Conservation (phyloP, 2,329 filamentous ascomycete species). For the Trichoderma sp. region DNA sequence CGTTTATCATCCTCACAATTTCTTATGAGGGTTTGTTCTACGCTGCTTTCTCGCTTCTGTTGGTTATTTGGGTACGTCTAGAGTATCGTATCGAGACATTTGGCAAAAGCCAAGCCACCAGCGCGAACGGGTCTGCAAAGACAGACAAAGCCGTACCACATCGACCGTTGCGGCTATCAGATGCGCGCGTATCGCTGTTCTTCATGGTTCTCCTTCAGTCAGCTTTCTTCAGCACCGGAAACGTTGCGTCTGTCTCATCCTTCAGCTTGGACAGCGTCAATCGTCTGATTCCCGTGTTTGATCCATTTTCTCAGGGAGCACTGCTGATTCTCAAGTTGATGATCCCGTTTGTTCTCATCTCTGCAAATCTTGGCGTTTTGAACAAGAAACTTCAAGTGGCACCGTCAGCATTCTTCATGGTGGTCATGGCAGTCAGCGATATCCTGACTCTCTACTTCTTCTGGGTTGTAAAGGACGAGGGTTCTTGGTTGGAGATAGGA, state of each 20-base stretch:
- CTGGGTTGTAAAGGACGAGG: slow-evolving; percentile 94
- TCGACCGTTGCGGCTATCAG: slow-evolving; percentile 73
- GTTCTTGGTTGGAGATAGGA: slow-evolving; percentile 95
- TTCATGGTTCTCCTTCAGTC: slow-evolving; percentile 94
- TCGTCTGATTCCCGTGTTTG: slow-evolving; percentile 86
- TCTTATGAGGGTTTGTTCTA: slow-evolving; percentile 98
- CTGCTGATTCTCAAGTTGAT: slow-evolving; percentile 85
- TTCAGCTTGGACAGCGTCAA: slow-evolving; percentile 90
- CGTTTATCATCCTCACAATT: slow-evolving; percentile 93
- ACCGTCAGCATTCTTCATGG: slow-evolving; percentile 87
- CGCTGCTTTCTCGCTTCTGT: slow-evolving; percentile 75
- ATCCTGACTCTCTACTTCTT: slow-evolving; percentile 95
- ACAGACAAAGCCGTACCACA: slow-evolving; percentile 30
- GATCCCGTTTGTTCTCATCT: slow-evolving; percentile 89
- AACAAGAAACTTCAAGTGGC: slow-evolving; percentile 81
- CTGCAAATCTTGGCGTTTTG: slow-evolving; percentile 88
- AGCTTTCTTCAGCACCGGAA: slow-evolving; percentile 95
- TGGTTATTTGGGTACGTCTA: slow-evolving; percentile 87
- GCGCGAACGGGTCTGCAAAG: neutral
- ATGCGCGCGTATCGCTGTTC: slow-evolving; percentile 85
- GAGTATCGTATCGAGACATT: slow-evolving; percentile 65
- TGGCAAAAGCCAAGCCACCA: neutral
- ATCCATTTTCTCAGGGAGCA: slow-evolving; percentile 86
- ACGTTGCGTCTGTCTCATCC: slow-evolving; percentile 87
- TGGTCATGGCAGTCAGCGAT: slow-evolving; percentile 88